These are phyloP conservation scores for Benincasa hispida DNA, from an alignment of 306 rosid genomes.

Conservation along the genomic window DNA sequence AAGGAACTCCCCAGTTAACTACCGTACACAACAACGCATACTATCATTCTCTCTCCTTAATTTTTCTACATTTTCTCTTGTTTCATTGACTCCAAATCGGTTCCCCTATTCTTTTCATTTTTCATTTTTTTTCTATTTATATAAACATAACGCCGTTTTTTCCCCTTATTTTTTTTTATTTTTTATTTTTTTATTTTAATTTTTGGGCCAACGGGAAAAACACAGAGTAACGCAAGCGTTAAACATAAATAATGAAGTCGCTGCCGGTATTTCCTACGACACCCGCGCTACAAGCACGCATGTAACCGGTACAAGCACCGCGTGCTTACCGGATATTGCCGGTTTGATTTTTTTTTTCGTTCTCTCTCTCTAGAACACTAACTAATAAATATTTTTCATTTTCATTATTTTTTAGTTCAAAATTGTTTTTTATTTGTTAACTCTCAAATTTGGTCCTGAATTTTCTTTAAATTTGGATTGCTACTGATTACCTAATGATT, in stretches of 20 bases:
- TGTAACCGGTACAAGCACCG: slow-evolving; percentile 21
- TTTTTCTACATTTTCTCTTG: slow-evolving; percentile 8
- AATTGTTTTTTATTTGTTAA: neutral
- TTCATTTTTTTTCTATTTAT: neutral
- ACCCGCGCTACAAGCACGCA: slow-evolving; percentile 31
- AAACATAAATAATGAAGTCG: slow-evolving; percentile 13
- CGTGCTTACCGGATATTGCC: slow-evolving; percentile 63
- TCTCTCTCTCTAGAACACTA: neutral
- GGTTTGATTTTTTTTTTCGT: slow-evolving; percentile 11
- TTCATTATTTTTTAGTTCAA: neutral
- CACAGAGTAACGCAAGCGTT: slow-evolving; percentile 12
- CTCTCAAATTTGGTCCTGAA: neutral
- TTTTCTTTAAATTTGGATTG: neutral
- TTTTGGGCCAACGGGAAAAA: slow-evolving; percentile 23
- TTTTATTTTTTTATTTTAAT: neutral
- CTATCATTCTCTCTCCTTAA: slow-evolving; percentile 6
- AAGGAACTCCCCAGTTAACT: slow-evolving; percentile 24
- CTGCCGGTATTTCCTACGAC: slow-evolving; percentile 52
- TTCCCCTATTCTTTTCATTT: too few species aligned
- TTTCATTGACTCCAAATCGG: slow-evolving; percentile 22
- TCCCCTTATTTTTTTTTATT: neutral
- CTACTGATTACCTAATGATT: neutral
- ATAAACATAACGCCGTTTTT: neutral
- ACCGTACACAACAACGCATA: slow-evolving; percentile 35
- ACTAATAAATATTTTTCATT: neutral